Base-by-base conservation (phyloP, 1,284 basidiomycete genomes). In the Malassezia caprae region DNA sequence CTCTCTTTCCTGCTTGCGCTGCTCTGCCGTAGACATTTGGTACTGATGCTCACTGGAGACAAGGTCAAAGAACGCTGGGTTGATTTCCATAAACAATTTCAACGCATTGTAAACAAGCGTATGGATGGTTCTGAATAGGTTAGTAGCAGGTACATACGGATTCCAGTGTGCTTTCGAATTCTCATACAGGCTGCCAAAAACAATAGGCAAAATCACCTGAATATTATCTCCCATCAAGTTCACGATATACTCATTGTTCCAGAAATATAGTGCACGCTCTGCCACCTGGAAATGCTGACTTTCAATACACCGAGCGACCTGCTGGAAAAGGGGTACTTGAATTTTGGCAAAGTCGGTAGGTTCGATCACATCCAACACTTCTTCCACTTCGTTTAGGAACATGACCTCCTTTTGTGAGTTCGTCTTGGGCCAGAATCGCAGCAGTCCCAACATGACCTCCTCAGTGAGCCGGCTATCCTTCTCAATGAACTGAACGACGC, bases 341-440 rank as follows among this genome's bases (percentile, higher is more conserved):
- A 98, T 88, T 81, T 96, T 98, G 76, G 86, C 86, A 78, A 98
- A 99, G 77, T 98, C 93, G 57, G 81, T 82, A 8, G 90, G 89
- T 76, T 98, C 93, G 67, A 96, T 96, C 53, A 98, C 94, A 76
- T 99, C 94, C 59, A 99, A 78, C 17, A 99, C 89, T 78, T 99
- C 94, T 77, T 99, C 94, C 56, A 98, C 90, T 79, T 99, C 94
- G 78, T 96, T 98, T 62, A 99, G 80, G 79, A 90, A 98, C 94
- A 99, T 98, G 77, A 98, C 94, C 76, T 98, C 94, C 78, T 99
- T 99, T n/a, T 90, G 91, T 44, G 89, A 93, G 77, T 98, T 98
- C 68, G 98, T 93, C 77, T 98, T 98, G 41, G 94, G 94, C 94
- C 94, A 99, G 78, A 83, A 99, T 72, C 88, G 87, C 73, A 99